Evolutionary conservation across 176 grass and related monocot species (phyloP).

Genomic region (Miscanthus lutarioriparius): DNA sequence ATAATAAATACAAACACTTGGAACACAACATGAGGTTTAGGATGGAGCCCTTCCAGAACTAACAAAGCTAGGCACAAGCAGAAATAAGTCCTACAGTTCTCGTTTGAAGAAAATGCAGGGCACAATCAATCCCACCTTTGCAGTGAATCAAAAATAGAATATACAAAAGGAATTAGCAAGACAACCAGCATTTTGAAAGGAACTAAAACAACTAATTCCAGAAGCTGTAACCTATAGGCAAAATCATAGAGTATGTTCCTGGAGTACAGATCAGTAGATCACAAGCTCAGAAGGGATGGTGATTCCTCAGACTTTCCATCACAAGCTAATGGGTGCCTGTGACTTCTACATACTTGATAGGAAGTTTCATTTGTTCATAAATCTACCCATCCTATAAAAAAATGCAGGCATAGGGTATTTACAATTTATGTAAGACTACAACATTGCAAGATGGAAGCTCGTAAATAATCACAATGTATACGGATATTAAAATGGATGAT

Average conservation of each 20-base stretch:
- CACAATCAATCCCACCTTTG: not conserved
- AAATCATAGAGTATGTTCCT: not conserved
- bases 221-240: not conserved
- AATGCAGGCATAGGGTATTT: not conserved
- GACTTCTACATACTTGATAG: not conserved
- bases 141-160: not conserved
- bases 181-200: constrained; percentile 4
- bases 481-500: not conserved
- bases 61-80: constrained; percentile 10
- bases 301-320: not conserved
- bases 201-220: not conserved
- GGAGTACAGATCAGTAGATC: not conserved
- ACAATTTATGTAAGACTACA: constrained; percentile 5
- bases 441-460: not conserved
- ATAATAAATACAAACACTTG: not conserved
- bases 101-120: constrained; percentile 2
- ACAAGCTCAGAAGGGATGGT: constrained; percentile 1
- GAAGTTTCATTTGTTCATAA: not conserved
- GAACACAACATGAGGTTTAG: constrained; percentile 8
- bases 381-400: not conserved
- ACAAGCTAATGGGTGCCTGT: not conserved
- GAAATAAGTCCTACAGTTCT: not conserved
- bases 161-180: not conserved
- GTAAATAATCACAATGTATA: not conserved
- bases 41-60: not conserved